Evolutionary conservation across 2,329 filamentous ascomycete genomes (phyloP).

Genomic region (Colletotrichum godetiae): DNA sequence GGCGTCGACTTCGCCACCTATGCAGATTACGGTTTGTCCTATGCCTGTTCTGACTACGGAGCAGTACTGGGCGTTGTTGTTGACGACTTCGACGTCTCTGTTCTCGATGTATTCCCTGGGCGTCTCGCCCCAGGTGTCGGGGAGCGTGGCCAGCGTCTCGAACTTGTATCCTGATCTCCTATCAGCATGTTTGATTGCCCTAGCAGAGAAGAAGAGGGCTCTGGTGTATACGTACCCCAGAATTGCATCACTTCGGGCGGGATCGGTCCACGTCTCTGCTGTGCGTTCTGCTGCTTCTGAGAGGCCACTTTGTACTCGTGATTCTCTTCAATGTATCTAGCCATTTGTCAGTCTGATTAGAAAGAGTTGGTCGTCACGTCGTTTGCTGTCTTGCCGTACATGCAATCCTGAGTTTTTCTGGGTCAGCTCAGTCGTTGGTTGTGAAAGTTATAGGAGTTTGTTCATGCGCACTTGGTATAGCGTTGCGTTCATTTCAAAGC

Average conservation of each 20-base stretch:
- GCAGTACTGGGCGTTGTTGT: slow-evolving; percentile 95
- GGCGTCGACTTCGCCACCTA: slow-evolving; percentile 95
- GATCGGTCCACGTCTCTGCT: slow-evolving; percentile 52
- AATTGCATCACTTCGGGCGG: slow-evolving; percentile 88
- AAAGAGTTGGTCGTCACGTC: background rate
- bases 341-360: slow-evolving; percentile 32
- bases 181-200: slow-evolving; percentile 10
- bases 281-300: slow-evolving; percentile 67
- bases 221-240: slow-evolving; percentile 73
- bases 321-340: slow-evolving; percentile 93
- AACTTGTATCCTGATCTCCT: slow-evolving; percentile 88
- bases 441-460: background rate
- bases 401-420: slow-evolving; percentile 56
- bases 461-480: slow-evolving; percentile 77
- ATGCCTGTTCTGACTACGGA: slow-evolving; percentile 92
- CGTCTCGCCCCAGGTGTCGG: slow-evolving; percentile 78
- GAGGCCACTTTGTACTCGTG: slow-evolving; percentile 76
- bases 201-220: background rate
- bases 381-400: slow-evolving; percentile 53
- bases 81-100: slow-evolving; percentile 78
- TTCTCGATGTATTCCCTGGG: slow-evolving; percentile 82
- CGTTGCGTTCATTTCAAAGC: slow-evolving; percentile 97
- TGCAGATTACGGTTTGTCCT: slow-evolving; percentile 77
- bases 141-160: slow-evolving; percentile 84
- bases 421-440: slow-evolving; percentile 35